Conservation (phyloP, 257 asterid genomes). For the Solanum tacnaense region DNA sequence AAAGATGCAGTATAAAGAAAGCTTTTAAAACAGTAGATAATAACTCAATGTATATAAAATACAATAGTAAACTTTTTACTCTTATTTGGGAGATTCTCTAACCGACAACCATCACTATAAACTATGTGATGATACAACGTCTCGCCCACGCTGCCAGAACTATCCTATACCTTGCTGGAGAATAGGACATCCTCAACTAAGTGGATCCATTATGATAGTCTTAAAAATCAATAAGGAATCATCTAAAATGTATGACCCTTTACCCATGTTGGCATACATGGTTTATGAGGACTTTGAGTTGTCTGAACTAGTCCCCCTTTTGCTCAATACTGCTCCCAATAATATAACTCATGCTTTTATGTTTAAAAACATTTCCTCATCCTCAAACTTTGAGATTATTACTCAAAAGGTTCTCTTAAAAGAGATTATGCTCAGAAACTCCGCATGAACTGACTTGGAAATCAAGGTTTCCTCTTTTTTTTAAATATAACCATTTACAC, state of each 20-base stretch:
- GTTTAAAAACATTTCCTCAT: neutral
- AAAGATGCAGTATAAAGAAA: no score
- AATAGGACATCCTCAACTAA: neutral
- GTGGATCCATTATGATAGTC: neutral
- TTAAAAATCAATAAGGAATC: no score
- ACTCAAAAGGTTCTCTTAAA: neutral
- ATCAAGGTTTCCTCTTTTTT: neutral
- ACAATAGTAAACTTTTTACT: neutral
- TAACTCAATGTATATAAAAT: neutral
- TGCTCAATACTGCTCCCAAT: neutral
- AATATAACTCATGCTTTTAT: neutral
- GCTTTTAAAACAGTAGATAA: no score
- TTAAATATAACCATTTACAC: neutral
- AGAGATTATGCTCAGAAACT: neutral
- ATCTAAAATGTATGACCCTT: neutral
- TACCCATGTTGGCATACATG: neutral
- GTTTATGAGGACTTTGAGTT: neutral
- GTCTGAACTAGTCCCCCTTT: neutral
- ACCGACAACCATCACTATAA: neutral
- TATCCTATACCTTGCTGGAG: neutral
- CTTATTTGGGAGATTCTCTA: neutral
- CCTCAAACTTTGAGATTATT: neutral
- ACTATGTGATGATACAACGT: neutral
- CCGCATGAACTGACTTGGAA: neutral
- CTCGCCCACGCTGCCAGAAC: neutral